phyloP scores from a whole-genome alignment of 768 basidiomycete genomes.

The Boletus subparvulus region DNA sequence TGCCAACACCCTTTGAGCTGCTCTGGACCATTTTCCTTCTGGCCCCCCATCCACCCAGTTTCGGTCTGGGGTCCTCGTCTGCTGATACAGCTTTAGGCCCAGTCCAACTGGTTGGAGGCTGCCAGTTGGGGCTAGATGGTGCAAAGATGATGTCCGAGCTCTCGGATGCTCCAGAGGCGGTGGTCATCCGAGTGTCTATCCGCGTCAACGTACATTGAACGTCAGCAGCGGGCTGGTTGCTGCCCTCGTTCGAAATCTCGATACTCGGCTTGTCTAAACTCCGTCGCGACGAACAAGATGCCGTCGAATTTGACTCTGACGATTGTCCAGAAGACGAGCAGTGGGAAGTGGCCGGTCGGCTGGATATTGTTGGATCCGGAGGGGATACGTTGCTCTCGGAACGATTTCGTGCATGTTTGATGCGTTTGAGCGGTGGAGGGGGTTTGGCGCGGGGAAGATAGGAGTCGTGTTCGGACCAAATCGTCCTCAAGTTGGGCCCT shows the following conservation, averaged over 20 bases:
- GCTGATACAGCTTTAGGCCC: constrained; percentile 6
- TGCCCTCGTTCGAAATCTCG: neutral
- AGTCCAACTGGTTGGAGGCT: constrained; percentile 26
- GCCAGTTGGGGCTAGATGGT: constrained; percentile 10
- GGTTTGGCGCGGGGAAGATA: constrained; percentile 25
- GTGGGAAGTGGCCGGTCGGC: neutral
- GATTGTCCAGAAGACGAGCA: neutral
- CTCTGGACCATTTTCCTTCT: constrained; percentile 2
- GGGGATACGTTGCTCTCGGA: neutral
- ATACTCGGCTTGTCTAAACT: neutral
- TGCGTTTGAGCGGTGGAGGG: constrained; percentile 11
- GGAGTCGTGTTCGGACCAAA: constrained; percentile 18
- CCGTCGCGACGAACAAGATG: neutral
- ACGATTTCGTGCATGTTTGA: constrained; percentile 10
- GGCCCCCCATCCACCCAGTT: neutral
- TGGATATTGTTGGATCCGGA: neutral
- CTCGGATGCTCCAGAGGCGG: neutral
- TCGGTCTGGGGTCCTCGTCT: neutral
- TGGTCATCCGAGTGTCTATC: neutral
- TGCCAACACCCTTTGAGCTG: neutral
- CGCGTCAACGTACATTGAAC: neutral
- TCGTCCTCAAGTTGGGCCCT: neutral
- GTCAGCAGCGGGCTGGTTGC: neutral
- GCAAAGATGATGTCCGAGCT: neutral
- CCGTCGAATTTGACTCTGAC: neutral